Conservation (phyloP, 495 filamentous ascomycete genomes). For the Penicillium lagena region DNA sequence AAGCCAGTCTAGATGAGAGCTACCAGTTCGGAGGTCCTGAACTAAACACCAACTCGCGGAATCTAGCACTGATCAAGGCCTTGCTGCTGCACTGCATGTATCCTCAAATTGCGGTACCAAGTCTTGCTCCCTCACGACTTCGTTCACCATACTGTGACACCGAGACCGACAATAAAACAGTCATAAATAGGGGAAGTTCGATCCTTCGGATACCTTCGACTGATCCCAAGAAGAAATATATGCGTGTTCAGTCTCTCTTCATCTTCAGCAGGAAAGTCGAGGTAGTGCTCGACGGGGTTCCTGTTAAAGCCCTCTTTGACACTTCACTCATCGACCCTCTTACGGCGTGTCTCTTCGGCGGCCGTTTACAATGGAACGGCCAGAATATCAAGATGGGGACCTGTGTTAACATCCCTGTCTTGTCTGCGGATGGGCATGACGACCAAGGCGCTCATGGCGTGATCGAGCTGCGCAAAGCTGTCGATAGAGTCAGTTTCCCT, state of each 20-base stretch:
- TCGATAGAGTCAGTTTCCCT: conserved; percentile 19
- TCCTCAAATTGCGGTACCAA: conserved; percentile 42
- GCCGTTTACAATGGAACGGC: conserved; percentile 21
- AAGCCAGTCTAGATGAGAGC: conserved; percentile 15
- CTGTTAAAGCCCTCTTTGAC: conserved; percentile 9
- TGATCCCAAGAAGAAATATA: no score
- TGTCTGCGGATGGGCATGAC: conserved; percentile 41
- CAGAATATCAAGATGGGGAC: background rate
- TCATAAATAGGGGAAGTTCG: no score
- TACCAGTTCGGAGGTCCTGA: conserved; percentile 34
- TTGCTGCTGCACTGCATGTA: conserved; percentile 41
- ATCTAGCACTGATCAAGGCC: conserved; percentile 42
- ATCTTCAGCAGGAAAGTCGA: background rate
- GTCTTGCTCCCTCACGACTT: no score
- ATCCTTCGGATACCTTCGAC: no score
- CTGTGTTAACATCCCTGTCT: conserved; percentile 35
- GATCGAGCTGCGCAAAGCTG: conserved; percentile 36
- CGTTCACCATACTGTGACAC: no score
- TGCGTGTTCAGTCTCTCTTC: background rate
- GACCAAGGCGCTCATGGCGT: conserved; percentile 10
- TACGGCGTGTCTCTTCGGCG: conserved; percentile 44
- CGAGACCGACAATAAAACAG: no score
- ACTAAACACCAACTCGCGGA: conserved; percentile 44
- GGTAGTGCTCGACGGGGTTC: background rate
- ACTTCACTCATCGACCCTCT: conserved; percentile 39